Conservation (phyloP, 805 yeast species). For the Lipomyces sp. region DNA sequence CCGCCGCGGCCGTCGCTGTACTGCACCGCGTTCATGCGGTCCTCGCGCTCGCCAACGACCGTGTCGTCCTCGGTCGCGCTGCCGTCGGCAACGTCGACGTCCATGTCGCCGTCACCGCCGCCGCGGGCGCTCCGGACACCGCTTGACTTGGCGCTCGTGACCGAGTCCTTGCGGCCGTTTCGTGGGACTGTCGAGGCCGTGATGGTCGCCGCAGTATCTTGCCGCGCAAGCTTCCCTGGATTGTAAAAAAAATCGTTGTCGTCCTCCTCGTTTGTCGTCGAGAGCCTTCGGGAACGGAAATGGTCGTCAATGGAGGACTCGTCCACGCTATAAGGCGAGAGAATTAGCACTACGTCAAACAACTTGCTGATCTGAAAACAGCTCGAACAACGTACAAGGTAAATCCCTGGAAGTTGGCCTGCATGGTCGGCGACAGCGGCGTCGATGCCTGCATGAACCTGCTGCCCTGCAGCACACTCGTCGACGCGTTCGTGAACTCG, state of each 20-base stretch:
- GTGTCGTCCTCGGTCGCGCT: no score
- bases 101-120: conserved; percentile 9
- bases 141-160: not conserved
- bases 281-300: conserved; percentile 40
- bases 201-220: no score
- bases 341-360: not conserved
- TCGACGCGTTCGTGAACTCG: conserved; percentile 89
- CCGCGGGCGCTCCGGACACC: not conserved
- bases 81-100: not conserved
- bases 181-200: not conserved
- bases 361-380: not conserved
- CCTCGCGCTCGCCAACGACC: not conserved
- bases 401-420: conserved; percentile 94
- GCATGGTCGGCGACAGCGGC: conserved; percentile 90
- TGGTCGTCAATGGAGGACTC: conserved; percentile 90
- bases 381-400: conserved; percentile 49
- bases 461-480: conserved; percentile 65
- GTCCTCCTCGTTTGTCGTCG: conserved; percentile 25
- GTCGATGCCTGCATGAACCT: conserved; percentile 46
- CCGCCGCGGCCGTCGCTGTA: conserved; percentile 68
- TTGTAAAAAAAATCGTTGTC: conserved; percentile 20
- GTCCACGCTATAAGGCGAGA: conserved; percentile 54
- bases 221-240: not conserved
- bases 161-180: conserved; percentile 1
- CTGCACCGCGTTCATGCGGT: conserved; percentile 8